These are phyloP conservation scores for Debaryomyces prosopidis DNA, from an alignment of 805 yeast species.

Conservation along the genomic window DNA sequence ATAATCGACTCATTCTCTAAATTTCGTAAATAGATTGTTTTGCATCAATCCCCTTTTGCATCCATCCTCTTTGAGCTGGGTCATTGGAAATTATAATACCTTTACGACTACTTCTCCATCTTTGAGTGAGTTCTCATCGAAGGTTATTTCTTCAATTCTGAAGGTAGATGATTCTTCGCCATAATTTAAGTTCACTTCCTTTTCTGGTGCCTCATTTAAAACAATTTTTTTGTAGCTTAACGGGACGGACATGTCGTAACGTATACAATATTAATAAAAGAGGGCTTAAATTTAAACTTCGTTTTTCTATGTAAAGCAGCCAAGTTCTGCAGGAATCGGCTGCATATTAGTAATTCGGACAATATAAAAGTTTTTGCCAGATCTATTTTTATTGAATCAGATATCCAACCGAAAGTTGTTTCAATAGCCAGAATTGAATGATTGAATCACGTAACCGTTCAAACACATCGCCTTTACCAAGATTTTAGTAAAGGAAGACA, in stretches of 20 bases:
- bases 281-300: too few species aligned
- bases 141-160: slow-evolving; percentile 13
- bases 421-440: too few species aligned
- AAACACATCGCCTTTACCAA: too few species aligned
- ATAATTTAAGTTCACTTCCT: slow-evolving; percentile 18
- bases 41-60: slow-evolving; percentile 33
- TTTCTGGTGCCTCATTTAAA: slow-evolving; percentile 22
- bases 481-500: too few species aligned
- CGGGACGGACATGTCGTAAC: slow-evolving; percentile 14
- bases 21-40: slow-evolving; percentile 32
- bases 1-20: slow-evolving; percentile 47
- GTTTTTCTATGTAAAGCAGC: too few species aligned
- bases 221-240: slow-evolving; percentile 16
- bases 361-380: too few species aligned
- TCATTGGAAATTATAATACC: slow-evolving; percentile 53
- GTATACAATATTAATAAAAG: too few species aligned
- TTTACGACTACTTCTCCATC: slow-evolving; percentile 48
- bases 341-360: too few species aligned
- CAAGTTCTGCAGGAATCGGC: too few species aligned
- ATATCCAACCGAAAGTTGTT: too few species aligned
- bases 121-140: slow-evolving; percentile 14
- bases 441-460: too few species aligned
- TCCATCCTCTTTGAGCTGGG: slow-evolving; percentile 66
- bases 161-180: slow-evolving; percentile 27
- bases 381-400: too few species aligned